These are phyloP conservation scores for Mycena capillaripes DNA, from an alignment of 768 basidiomycete species.

Conservation along the genomic window DNA sequence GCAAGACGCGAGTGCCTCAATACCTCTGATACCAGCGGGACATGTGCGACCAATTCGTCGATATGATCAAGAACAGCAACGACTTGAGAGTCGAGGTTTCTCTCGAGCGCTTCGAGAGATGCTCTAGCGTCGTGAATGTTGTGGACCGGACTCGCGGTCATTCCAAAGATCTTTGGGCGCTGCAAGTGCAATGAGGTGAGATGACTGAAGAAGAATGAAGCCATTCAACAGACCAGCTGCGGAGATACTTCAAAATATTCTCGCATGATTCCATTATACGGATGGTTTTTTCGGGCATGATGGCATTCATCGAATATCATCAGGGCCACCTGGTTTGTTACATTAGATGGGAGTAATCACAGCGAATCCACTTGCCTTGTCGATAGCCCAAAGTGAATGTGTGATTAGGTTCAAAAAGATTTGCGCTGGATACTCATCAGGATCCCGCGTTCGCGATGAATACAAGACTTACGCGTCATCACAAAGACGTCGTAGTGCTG, in stretches of 20 bases:
- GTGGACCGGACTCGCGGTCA: slow-evolving; percentile 94
- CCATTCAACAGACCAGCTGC: slow-evolving; percentile 31
- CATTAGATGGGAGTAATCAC: not conserved
- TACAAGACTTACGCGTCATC: slow-evolving; percentile 75
- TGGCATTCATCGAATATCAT: slow-evolving; percentile 89
- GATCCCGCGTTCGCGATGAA: not conserved
- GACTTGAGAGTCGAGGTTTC: slow-evolving; percentile 80
- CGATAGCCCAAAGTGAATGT: slow-evolving; percentile 86
- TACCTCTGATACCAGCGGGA: slow-evolving; percentile 79
- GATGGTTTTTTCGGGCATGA: slow-evolving; percentile 81
- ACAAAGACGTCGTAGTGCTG: slow-evolving; percentile 81
- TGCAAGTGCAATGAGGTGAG: slow-evolving; percentile 35
- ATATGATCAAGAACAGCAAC: slow-evolving; percentile 80
- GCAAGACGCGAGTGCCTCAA: not conserved
- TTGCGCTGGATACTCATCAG: slow-evolving; percentile 66
- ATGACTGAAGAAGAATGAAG: not conserved
- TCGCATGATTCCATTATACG: slow-evolving; percentile 84
- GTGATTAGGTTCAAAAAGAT: slow-evolving; percentile 85
- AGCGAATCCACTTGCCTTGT: slow-evolving; percentile 55
- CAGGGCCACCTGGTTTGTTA: slow-evolving; percentile 61
- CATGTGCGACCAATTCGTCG: slow-evolving; percentile 72
- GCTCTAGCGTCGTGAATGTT: slow-evolving; percentile 76
- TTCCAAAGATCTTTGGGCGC: slow-evolving; percentile 91
- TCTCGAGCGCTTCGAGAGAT: slow-evolving; percentile 75
- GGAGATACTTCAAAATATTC: slow-evolving; percentile 68